A percentile compares a stretch with the other conserved stretches of the same genome.
These are phyloP conservation scores for Aspergillus hortae DNA, from an alignment of 2,329 filamentous ascomycete species.

Conservation along the genomic window DNA sequence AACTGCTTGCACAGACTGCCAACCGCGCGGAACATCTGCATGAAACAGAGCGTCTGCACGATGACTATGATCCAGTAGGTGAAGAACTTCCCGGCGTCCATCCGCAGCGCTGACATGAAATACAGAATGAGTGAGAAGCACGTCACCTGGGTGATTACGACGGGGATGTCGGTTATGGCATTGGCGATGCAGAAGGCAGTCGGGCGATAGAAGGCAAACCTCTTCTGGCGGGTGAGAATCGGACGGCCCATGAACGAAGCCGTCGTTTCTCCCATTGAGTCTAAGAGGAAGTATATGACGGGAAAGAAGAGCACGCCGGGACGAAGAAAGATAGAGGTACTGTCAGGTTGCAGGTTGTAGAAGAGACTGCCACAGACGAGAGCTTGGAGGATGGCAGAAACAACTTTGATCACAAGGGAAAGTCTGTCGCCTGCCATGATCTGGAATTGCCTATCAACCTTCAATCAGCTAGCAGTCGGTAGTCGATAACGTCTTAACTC, in stretches of 20 bases:
- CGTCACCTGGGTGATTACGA: conserved; percentile 54
- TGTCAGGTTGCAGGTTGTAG: conserved; percentile 49
- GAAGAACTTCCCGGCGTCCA: conserved; percentile 57
- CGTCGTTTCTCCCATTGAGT: conserved; percentile 57
- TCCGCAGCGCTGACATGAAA: conserved; percentile 54
- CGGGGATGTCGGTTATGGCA: conserved; percentile 53
- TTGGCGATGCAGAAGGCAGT: conserved; percentile 57
- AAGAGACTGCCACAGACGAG: conserved; percentile 48
- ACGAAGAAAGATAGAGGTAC: conserved; percentile 53
- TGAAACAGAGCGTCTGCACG: conserved; percentile 47
- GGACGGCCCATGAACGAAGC: conserved; percentile 60
- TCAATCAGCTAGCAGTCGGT: background rate
- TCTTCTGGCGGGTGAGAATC: conserved; percentile 65
- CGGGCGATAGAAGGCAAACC: conserved; percentile 63
- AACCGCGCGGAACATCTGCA: conserved; percentile 49
- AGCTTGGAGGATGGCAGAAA: conserved; percentile 36
- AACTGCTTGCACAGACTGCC: conserved; percentile 46
- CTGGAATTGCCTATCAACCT: conserved; percentile 41
- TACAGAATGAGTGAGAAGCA: conserved; percentile 60
- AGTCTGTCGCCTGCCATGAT: conserved; percentile 53
- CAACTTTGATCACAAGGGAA: conserved; percentile 46
- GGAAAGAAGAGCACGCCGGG: conserved; percentile 60
- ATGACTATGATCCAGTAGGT: conserved; percentile 55
- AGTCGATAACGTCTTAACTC: background rate
- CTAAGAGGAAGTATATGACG: conserved; percentile 58